Conservation (phyloP, 345 rosid genomes). For the Murraya paniculata region DNA sequence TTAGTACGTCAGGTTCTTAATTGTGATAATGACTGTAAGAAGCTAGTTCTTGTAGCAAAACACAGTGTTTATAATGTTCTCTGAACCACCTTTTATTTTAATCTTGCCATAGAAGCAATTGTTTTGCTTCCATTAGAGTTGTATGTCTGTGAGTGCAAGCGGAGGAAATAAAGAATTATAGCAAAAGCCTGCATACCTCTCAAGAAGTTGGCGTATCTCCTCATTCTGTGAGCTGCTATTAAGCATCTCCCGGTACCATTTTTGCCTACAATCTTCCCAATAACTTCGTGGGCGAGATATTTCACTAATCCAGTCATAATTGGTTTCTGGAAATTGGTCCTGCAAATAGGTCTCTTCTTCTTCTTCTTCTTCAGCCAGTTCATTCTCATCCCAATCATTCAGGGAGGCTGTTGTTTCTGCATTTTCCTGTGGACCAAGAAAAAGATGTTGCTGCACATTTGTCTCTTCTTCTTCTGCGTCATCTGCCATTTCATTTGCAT, state of each 20-base stretch:
- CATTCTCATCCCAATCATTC: constrained; percentile 32
- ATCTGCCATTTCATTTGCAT: constrained; percentile 25
- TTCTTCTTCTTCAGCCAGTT: constrained; percentile 2
- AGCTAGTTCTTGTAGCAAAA: not conserved
- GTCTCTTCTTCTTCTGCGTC: constrained; percentile 21
- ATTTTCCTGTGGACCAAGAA: constrained; percentile 21
- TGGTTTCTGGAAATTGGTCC: constrained; percentile 19
- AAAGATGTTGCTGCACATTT: constrained; percentile 17
- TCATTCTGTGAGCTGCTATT: constrained; percentile 42
- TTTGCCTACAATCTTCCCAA: constrained; percentile 75
- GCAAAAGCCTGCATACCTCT: constrained; percentile 42
- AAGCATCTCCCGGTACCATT: constrained; percentile 73
- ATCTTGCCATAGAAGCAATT: not conserved
- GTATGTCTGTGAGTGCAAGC: not conserved
- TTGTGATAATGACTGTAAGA: not conserved
- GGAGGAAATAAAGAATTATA: not conserved
- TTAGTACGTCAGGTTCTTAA: not conserved
- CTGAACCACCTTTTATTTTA: not conserved
- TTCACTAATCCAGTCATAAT: constrained; percentile 65
- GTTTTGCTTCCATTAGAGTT: not conserved
- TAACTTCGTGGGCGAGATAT: constrained; percentile 82
- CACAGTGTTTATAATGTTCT: not conserved
- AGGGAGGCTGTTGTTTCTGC: constrained; percentile 18
- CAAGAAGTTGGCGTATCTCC: constrained; percentile 68
- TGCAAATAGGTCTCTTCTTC: constrained; percentile 9